phyloP scores from a whole-genome alignment of 768 basidiomycete genomes.

The Podaxis sp. region DNA sequence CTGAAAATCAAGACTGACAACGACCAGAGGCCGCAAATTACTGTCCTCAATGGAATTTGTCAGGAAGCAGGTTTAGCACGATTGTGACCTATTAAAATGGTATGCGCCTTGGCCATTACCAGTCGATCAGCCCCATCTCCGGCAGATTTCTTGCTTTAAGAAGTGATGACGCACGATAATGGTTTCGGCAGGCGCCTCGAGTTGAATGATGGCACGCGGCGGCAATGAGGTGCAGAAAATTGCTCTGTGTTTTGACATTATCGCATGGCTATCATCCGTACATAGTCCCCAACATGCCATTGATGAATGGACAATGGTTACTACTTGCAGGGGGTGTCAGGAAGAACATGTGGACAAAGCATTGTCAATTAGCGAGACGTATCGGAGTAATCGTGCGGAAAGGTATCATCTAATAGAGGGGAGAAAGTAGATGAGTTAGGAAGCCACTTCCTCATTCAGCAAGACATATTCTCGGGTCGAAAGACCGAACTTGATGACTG shows the following conservation, averaged over 20 bases:
- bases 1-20: background rate
- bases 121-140: constrained; percentile 8
- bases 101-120: background rate
- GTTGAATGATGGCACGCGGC: constrained; percentile 11
- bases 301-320: constrained; percentile 11
- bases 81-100: background rate
- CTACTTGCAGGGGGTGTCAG: constrained; percentile 8
- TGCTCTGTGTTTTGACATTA: constrained; percentile 6
- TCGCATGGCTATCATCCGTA: constrained; percentile 13
- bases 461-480: constrained; percentile 84
- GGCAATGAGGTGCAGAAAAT: constrained; percentile 10
- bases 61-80: background rate
- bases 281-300: constrained; percentile 11
- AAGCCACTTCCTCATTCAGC: constrained; percentile 72
- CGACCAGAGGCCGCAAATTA: background rate
- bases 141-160: constrained; percentile 5
- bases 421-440: constrained; percentile 9
- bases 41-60: background rate
- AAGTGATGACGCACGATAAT: constrained; percentile 16
- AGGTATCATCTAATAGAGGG: background rate
- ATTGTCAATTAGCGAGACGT: constrained; percentile 14
- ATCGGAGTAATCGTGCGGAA: constrained; percentile 11
- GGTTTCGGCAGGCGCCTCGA: constrained; percentile 8
- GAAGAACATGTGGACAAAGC: constrained; percentile 12
- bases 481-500: constrained; percentile 85